Evolutionary conservation across 169 alveolate genomes (phyloP).

Genomic region (Plasmodium malariae): DNA sequence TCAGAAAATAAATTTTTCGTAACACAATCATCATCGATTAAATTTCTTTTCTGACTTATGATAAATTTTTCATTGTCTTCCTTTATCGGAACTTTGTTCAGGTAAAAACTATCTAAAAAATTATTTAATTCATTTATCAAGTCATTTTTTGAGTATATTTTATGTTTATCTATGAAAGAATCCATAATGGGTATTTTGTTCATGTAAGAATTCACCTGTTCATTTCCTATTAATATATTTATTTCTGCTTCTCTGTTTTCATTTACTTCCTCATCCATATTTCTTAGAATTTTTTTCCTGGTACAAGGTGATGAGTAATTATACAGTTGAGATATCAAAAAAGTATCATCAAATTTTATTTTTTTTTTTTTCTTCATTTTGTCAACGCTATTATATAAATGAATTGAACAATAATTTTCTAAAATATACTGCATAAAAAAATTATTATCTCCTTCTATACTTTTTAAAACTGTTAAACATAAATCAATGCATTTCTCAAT

Average conservation of each 20-base stretch:
- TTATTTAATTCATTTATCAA: slow-evolving; percentile 34
- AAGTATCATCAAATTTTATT: slow-evolving; percentile 39
- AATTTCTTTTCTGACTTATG: not conserved
- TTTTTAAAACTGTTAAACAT: slow-evolving; percentile 35
- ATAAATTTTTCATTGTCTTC: not conserved
- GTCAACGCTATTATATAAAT: not conserved
- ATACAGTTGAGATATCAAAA: slow-evolving; percentile 29
- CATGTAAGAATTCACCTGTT: slow-evolving; percentile 23
- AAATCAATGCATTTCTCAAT: slow-evolving; percentile 48
- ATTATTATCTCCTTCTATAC: slow-evolving; percentile 23
- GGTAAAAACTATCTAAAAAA: slow-evolving; percentile 25
- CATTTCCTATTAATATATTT: slow-evolving; percentile 18
- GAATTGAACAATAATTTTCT: slow-evolving; percentile 59
- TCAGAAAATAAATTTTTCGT: slow-evolving; percentile 68
- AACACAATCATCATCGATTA: slow-evolving; percentile 62
- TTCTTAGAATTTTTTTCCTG: not conserved
- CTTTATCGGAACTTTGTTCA: slow-evolving; percentile 7
- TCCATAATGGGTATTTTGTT: slow-evolving; percentile 47
- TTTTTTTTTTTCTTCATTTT: slow-evolving; percentile 25
- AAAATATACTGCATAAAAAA: slow-evolving; percentile 43
- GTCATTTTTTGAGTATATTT: slow-evolving; percentile 24
- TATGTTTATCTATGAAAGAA: slow-evolving; percentile 61
- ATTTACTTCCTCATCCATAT: not conserved
- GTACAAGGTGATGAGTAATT: slow-evolving; percentile 16
- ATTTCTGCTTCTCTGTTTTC: not conserved